Percentiles rank a stretch among this genome's conserved stretches.
These are phyloP conservation scores for Plantago elongata DNA, from an alignment of 257 asterid genomes.

Conservation along the genomic window DNA sequence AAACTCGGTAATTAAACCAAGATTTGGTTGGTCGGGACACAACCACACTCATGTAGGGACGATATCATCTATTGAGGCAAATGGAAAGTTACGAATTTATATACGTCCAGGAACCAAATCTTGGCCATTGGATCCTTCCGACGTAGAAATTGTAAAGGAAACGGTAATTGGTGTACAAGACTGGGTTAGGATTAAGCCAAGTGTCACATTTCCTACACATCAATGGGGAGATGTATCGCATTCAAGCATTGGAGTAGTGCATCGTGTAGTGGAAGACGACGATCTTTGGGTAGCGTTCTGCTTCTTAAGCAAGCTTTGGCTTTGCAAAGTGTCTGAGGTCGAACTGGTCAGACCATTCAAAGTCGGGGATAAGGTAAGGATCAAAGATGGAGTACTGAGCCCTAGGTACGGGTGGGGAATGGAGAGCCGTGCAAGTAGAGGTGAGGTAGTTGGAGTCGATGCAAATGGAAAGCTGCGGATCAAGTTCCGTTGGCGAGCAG, in stretches of 20 bases:
- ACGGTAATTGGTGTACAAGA: conserved; percentile 51
- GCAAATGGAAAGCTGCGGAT: conserved; percentile 90
- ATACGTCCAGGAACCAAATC: conserved; percentile 83
- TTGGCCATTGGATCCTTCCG: conserved; percentile 91
- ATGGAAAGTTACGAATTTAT: conserved; percentile 86
- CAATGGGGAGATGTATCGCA: conserved; percentile 85
- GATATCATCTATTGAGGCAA: conserved; percentile 80
- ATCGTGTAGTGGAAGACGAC: conserved; percentile 70
- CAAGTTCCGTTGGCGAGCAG: conserved; percentile 91
- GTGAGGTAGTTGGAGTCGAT: conserved; percentile 86
- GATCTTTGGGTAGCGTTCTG: conserved; percentile 85
- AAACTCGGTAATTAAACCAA: conserved; percentile 62
- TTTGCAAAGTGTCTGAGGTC: conserved; percentile 73
- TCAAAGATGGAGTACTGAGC: conserved; percentile 64
- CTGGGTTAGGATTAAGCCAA: conserved; percentile 75
- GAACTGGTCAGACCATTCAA: conserved; percentile 57
- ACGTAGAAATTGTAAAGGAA: conserved; percentile 75
- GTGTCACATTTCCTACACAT: conserved; percentile 59
- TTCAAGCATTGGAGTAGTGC: conserved; percentile 85
- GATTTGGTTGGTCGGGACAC: conserved; percentile 98
- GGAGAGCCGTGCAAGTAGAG: conserved; percentile 90
- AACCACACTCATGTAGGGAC: conserved; percentile 67
- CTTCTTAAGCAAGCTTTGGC: conserved; percentile 80
- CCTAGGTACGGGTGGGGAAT: conserved; percentile 99
- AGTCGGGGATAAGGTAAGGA: conserved; percentile 75